Base-by-base conservation (phyloP, 495 filamentous ascomycete species). In the Penicillium simplicissimum region DNA sequence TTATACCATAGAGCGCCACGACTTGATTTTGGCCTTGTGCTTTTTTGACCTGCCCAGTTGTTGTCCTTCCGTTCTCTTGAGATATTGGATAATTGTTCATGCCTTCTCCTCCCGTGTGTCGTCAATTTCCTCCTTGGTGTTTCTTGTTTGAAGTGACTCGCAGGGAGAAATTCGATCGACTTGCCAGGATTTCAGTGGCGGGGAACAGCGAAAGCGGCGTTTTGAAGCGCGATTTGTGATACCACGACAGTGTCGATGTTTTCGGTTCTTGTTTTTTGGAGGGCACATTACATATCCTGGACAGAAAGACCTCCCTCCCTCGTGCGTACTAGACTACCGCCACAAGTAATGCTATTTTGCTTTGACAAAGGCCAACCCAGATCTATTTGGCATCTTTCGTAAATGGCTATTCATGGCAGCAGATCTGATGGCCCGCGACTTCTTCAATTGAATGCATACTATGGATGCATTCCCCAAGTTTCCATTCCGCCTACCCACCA, bases 211-310 rank as follows among this genome's bases (percentile, higher is more conserved):
- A 31, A 36, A 52, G 14, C 14, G 51, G 51, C 51, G 51, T 36
- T 53, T 36, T 53, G 51, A 15, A 53, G 51, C 13, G 31, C 51
- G 51, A 53, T 53, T 53, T 53, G 51, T 53, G 51, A 53, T 53
- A 53, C 51, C 51, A 53, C 51, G 31, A 53, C 51, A 53, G 31
- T 31, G 51, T 53, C 51, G 51, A 53, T 53, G n/a, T 53, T 53
- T 53, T 35, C 21, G 25, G 35, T 53, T 36, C 17, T 53, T 36
- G 51, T 36, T 53, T 11, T 53, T 53, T 36, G 10, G 11, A 9
- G 42, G 42, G 42, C 42, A 11, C 9, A 1, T 23, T 45, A 45
- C 19, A 45, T 23, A 19, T 7, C 15, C n/a, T 23, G n/a, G 42
- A 23, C 42, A 23, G 17, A 45, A 9, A 45, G 21, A 31, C 42